These are phyloP conservation scores for Pneumocystis murina DNA, from an alignment of 1,139 yeast genomes.

Conservation along the genomic window DNA sequence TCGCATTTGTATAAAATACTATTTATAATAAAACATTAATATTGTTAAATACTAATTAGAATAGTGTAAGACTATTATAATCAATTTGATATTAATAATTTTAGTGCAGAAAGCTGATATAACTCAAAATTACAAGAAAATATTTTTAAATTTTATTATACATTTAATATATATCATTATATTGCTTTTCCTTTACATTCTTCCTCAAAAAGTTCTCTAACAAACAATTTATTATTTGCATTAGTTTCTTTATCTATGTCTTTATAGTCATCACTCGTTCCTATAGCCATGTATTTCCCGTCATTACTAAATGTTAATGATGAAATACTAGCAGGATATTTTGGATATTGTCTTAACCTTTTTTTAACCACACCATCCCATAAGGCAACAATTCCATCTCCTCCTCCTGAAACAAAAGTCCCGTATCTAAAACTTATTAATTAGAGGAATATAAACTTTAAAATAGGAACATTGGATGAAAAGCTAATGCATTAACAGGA, in stretches of 20 bases:
- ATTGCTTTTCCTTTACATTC: not conserved
- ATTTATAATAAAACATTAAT: not conserved
- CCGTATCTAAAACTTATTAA: conserved; percentile 17
- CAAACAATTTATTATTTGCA: not conserved
- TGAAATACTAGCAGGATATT: conserved; percentile 37
- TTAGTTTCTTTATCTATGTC: not conserved
- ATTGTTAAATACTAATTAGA: not conserved
- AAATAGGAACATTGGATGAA: conserved; percentile 28
- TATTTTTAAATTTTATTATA: not conserved
- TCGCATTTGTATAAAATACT: not conserved
- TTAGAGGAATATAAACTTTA: not conserved
- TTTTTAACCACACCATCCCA: conserved; percentile 62
- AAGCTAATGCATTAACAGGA: conserved; percentile 58
- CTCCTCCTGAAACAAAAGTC: conserved; percentile 59
- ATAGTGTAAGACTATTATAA: not conserved
- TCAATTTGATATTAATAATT: not conserved
- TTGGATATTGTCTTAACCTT: conserved; percentile 44
- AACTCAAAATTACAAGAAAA: not conserved
- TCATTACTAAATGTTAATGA: conserved; percentile 31
- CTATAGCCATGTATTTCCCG: conserved; percentile 38
- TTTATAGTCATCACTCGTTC: conserved; percentile 14
- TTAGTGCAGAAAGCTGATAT: not conserved
- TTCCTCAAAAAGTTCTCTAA: not conserved
- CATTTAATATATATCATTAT: not conserved
- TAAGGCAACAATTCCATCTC: conserved; percentile 58